Conservation (phyloP, 1,284 basidiomycete genomes). For the Sanghuangporus baumii region DNA sequence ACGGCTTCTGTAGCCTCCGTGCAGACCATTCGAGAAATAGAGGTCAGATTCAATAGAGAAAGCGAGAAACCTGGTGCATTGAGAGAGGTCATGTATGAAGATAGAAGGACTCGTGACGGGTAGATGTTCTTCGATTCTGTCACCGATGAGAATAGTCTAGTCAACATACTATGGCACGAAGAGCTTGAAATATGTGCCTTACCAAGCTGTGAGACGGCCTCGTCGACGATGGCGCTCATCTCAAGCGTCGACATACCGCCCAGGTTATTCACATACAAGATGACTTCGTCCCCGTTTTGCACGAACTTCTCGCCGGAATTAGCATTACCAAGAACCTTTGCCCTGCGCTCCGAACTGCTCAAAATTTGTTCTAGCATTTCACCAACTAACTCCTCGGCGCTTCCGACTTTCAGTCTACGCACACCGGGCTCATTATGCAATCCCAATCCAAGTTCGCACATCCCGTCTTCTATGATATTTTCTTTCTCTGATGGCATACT, state of each 20-base stretch:
- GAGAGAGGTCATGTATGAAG: slow-evolving; percentile 40
- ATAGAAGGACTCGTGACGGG: slow-evolving; percentile 19
- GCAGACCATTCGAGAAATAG: background rate
- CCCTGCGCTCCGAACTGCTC: background rate
- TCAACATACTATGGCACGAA: background rate
- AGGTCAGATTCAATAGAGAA: slow-evolving; percentile 32
- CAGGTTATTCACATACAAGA: slow-evolving; percentile 50
- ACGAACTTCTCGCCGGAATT: background rate
- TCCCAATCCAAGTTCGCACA: slow-evolving; percentile 49
- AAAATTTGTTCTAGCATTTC: slow-evolving; percentile 32
- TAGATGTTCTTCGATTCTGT: background rate
- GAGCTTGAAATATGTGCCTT: slow-evolving; percentile 16
- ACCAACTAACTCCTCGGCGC: slow-evolving; percentile 28
- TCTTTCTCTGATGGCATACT: slow-evolving; percentile 11
- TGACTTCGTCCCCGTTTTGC: slow-evolving; percentile 28
- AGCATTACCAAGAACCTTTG: background rate
- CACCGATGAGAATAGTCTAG: background rate
- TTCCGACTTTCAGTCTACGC: slow-evolving; percentile 29
- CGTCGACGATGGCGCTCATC: slow-evolving; percentile 43
- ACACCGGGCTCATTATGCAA: slow-evolving; percentile 57
- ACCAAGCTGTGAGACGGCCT: slow-evolving; percentile 38
- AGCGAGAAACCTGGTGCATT: slow-evolving; percentile 41
- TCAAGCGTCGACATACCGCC: slow-evolving; percentile 51
- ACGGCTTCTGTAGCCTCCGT: slow-evolving; percentile 21
- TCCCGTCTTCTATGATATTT: slow-evolving; percentile 25